Evolutionary conservation across 345 rosid species (phyloP).

Genomic region (Populus simonii): DNA sequence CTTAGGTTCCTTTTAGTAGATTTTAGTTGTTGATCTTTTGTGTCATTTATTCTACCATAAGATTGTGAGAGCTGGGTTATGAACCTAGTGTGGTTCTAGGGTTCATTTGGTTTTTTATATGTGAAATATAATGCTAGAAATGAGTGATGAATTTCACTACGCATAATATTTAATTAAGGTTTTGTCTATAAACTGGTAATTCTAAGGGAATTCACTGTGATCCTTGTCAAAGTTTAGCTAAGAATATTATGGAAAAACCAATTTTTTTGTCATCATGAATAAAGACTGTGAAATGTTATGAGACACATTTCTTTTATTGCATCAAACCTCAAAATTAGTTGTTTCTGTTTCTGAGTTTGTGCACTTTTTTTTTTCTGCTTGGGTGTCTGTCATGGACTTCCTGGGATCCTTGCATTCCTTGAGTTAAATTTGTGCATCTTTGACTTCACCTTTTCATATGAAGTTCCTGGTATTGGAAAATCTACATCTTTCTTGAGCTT

Average conservation of each 20-base stretch:
- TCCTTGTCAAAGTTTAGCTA: background rate
- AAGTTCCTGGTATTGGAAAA: constrained; percentile 7
- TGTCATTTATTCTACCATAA: background rate
- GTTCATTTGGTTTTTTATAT: background rate
- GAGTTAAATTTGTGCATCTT: constrained; percentile 45
- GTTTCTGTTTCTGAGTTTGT: no score
- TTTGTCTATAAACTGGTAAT: background rate
- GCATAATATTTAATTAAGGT: background rate
- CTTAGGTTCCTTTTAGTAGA: background rate
- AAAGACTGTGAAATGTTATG: background rate
- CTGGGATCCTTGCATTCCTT: constrained; percentile 73
- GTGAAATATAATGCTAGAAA: background rate
- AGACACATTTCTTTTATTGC: background rate
- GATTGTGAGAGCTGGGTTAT: background rate
- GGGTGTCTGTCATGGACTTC: constrained; percentile 96
- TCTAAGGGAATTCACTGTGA: background rate
- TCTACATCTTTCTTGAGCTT: constrained; percentile 7
- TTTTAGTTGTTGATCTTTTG: background rate
- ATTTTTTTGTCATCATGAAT: no score
- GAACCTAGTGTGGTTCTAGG: background rate
- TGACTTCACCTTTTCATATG: background rate
- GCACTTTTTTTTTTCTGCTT: constrained; percentile 49
- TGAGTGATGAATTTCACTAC: background rate
- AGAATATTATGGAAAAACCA: background rate
- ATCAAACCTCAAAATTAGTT: constrained; percentile 9